Base-by-base conservation (phyloP, 495 filamentous ascomycete genomes). In the Penicillium soppii region DNA sequence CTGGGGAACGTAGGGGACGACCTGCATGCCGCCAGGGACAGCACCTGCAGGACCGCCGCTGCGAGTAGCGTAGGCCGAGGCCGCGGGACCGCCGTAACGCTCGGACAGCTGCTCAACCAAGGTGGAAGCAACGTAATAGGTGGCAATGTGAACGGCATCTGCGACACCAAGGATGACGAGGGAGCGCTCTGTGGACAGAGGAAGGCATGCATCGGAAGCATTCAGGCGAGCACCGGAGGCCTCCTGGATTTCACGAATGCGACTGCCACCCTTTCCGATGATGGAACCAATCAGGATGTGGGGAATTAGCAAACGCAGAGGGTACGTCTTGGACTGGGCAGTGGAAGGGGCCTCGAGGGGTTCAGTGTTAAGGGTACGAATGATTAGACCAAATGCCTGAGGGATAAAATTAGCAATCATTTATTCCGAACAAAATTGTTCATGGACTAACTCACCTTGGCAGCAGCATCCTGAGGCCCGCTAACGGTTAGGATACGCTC, bases 231-330 rank as follows among this genome's bases (percentile, higher is more conserved):
- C 92, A 40, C 95, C 94, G 4, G 94, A 98, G 4, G 91, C 91
- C 63, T 97, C 94, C 71, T 98, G 94, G 56, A 98, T 98, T 75
- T 98, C 94, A 43, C 94, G 92, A 69, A 98, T 98, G 45, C 94
- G 84, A 47, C 89, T 85, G 53, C 94, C 94, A 50, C 85, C 88
- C 73, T 97, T 97, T 63, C 94, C 94, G 70, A 98, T 98, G 73
- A 98, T 97, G 13, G 95, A 96, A 32, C 94, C 94, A 60, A 98
- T 97, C 47, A 98, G 82, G 56, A 97, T 92, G 65, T 97, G 94
- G 17, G 94, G 94, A 55, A 98, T 88, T 47, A 98, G 84, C 41
- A 98, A 85, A 52, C 94, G 91, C 49, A 98, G 83, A 53, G 94
- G 92, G 57, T 98, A 98, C 8, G 92, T 96, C 81, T 96, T 97